These are phyloP conservation scores for Tripterygium wilfordii DNA, from an alignment of 177 flowering plant species.

Conservation along the genomic window DNA sequence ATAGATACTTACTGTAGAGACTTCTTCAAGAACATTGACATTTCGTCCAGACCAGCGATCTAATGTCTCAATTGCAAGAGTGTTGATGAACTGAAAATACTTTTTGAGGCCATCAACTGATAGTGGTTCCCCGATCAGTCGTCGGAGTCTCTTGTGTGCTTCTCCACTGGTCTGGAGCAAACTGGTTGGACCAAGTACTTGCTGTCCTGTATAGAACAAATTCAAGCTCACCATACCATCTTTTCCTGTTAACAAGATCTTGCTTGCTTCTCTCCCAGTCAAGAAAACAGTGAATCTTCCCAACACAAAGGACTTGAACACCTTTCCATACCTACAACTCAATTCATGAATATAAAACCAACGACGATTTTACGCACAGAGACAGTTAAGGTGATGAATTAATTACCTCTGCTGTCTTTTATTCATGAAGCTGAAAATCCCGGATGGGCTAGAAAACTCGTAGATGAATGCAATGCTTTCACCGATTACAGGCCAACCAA, in stretches of 20 bases:
- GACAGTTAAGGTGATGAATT: neutral
- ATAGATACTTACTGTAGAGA: conserved; percentile 35
- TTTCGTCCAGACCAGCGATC: conserved; percentile 48
- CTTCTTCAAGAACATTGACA: conserved; percentile 55
- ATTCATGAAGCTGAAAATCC: conserved; percentile 56
- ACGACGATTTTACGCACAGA: too few relatives aligned
- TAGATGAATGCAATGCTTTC: conserved; percentile 56
- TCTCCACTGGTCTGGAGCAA: conserved; percentile 61
- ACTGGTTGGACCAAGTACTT: conserved; percentile 60
- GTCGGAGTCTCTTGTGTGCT: conserved; percentile 53
- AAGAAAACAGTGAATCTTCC: conserved; percentile 56
- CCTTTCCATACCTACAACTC: conserved; percentile 52
- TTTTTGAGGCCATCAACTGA: conserved; percentile 55
- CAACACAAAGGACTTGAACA: conserved; percentile 45
- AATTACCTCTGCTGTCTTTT: conserved; percentile 55
- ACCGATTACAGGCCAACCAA: conserved; percentile 64
- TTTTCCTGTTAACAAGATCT: conserved; percentile 57
- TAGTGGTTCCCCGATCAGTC: conserved; percentile 56
- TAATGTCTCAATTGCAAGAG: conserved; percentile 42
- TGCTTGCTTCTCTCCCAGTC: conserved; percentile 70
- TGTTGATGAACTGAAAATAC: conserved; percentile 50
- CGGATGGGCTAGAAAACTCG: conserved; percentile 52
- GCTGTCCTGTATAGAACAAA: conserved; percentile 62
- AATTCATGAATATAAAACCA: too few relatives aligned
- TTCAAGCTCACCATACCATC: conserved; percentile 71